Base-by-base conservation (phyloP, 805 yeast species). In the Metschnikowia chrysomelidarum region DNA sequence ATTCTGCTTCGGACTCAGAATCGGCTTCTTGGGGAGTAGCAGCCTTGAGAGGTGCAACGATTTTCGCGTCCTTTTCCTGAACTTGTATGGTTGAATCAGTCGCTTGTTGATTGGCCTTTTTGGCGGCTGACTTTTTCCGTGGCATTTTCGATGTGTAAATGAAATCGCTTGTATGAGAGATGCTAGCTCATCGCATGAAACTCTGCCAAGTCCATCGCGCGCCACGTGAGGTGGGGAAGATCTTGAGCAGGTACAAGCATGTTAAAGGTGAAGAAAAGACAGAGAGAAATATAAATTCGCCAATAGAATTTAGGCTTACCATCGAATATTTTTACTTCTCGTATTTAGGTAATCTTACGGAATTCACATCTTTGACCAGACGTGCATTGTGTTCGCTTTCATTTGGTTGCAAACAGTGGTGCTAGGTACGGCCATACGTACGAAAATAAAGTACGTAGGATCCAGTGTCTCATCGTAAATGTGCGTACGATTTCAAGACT, bases 101-200 rank as follows among this genome's bases (percentile, higher is more conserved):
- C 14, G 44, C 64, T 5, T 67, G 72, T 41, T 72, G 80, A 36
- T 62, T 70, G 8, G 89, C 89, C 53, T 64, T 81, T 54, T 81
- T 83, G 37, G 88, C 69, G 25, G 89, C 88, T 16, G 91, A 82
- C 71, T 85, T 85, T 80, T 85, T 86, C 76, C 94, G 80, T 27
- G 93, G 81, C 95, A 85, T 85, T 15, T 15, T 40, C 22, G 19
- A 23, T 27, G 26, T 14, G 18, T 10, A 13, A n/a, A n/a, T n/a
- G n/a, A n/a, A n/a, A 12, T 15, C 13, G 23, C 11, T 11, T 27
- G 19, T 8, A 18, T 16, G 13, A 23, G 21, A 12, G 9, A 14
- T 13, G 14, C 18, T 27, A 45, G 30, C 49, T 42, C 49, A 36
- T 38, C 48, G 41, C 41, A n/a, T 31, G 16, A 21, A 27, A 9